Evolutionary conservation across 2,329 filamentous ascomycete species (phyloP), one percentile per base, ranked within the genome.

Genomic region (Fusarium graminum): DNA sequence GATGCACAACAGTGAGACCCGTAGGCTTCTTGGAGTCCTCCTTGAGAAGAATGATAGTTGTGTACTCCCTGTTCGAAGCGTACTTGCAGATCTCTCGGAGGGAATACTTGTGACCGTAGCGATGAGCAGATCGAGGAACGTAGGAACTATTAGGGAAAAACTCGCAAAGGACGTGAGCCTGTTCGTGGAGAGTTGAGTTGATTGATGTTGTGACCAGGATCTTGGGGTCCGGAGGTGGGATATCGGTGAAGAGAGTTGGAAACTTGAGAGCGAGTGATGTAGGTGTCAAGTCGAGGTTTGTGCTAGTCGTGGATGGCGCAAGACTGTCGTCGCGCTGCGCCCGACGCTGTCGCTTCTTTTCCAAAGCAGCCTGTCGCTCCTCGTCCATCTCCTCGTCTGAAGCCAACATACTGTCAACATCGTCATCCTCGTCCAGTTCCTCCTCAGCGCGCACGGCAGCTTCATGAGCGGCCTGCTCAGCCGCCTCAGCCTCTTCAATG

Each of bases 201-300:
- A 97, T 84, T 13, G 89, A 92, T 9, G 95, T 98, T 1, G 95
- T 99, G 74, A 99, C 86, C 38, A 99, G 88, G 66, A 98, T 89
- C 79, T 97, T 97, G 50, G 95, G 94, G 59, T 80, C 79, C 55
- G 82, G 85, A 45, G 83, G 86, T 32, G 83, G 86, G 70, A 84
- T 77, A 47, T 88, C 86, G 61, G 80, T 82, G 74, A 90, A 90
- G 34, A 90, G 83, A 2, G 83, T 82, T 28, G 87, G 86, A 71
- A 90, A 90, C 73, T 89, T 88, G 67, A 83, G 79, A 14, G 86
- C 80, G 36, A 90, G 80, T 9, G 85, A 86, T 28, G 86, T 80
- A 3, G 87, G 87, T 10, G 87, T 88, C 44, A 89, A 79, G 69
- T 90, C 88, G 63, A 90, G 82, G 40, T 88, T 89, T 29, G 86